Base-by-base conservation (phyloP, 495 filamentous ascomycete species). In the Penicillium turbatum region DNA sequence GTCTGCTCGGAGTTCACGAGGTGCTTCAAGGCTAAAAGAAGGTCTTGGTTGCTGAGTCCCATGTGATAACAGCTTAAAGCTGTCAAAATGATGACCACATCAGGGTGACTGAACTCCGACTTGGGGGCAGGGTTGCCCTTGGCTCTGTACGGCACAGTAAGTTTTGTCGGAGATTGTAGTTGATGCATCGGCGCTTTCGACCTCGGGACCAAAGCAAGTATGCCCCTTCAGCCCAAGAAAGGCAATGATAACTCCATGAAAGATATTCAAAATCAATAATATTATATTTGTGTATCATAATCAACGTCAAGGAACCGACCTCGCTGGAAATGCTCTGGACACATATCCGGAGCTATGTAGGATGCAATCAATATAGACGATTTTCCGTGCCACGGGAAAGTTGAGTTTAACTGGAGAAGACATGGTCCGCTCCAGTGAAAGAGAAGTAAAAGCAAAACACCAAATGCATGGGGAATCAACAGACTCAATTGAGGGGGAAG, bases 71-170 rank as follows among this genome's bases (percentile, higher is more conserved):
- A 90, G 31, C 73, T 79, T 3, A 90, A 64, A 21, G 72, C 85
- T 0, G 88, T 89, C n/a, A 92, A 60, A 6, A 83, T 51, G 17
- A 90, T 84, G 30, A 78, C 73, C 0, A 85, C 80, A 61, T 92
- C 87, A 0, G 86, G 86, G 55, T 92, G 86, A 32, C 85, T 84
- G 64, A 86, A 90, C 56, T 91, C 87, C 0, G 87, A 80, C 3
- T 81, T 73, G 0, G 74, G 68, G 21, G 84, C 72, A 1, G 86
- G 86, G 17, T 59, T 78, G 44, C 86, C 86, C 55, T 90, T 92
- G 1, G 82, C 81, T n/a, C 80, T 72, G 51, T 80, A 92, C 0
- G 88, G 88, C 0, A 91, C 85, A 4, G 83, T 83, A 12, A 87
- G 75, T 60, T 68, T 69, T 0, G 79, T 82, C 13, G 58, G 46